Base-by-base conservation (phyloP, 768 basidiomycete species). In the Kwoniella sp. region DNA sequence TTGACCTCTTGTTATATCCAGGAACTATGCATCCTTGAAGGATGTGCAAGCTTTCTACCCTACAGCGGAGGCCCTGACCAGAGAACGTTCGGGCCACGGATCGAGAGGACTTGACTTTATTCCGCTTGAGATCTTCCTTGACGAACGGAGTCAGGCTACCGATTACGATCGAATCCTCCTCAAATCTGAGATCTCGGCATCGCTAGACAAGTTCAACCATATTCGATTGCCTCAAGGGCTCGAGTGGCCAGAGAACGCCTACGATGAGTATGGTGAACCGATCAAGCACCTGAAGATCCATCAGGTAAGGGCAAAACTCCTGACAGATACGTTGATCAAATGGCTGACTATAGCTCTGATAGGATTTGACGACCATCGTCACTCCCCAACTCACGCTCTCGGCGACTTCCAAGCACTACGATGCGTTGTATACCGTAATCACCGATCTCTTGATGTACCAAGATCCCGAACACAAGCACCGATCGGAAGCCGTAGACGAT, bases 201-300 rank as follows among this genome's bases (percentile, higher is more conserved):
- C 88, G 53, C 92, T 93, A 77, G 94, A 97, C 84, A 93, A 91
- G 78, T 95, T 95, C 83, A 98, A 98, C 81, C 88, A 89, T 47
- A 85, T 96, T 9, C 88, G 94, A 37, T 82, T 93, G 57, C 88
- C 70, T 13, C 61, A 68, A 41, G 69, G 67, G 5, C 57, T 75
- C 2, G 56, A 72, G 81, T 88, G 30, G 87, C 88, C 31, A 0
- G 57, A 71, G 13, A 55, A 65, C 13, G 65, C 68, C 0, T 29
- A 47, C 9, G 68, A 71, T 53, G 63, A 71, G 17, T 38, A 67
- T 55, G 73, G 78, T 48, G 74, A 79, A 22, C 55, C 63, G 22
- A 70, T 72, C 47, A 82, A 83, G 28, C 89, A 91, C 77, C 75
- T 91, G 30, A 84, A 86, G 37, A 84, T 87, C 54, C 86, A 90